phyloP scores from a whole-genome alignment of 2,329 filamentous ascomycete genomes.

The Ceratocystis papillata region DNA sequence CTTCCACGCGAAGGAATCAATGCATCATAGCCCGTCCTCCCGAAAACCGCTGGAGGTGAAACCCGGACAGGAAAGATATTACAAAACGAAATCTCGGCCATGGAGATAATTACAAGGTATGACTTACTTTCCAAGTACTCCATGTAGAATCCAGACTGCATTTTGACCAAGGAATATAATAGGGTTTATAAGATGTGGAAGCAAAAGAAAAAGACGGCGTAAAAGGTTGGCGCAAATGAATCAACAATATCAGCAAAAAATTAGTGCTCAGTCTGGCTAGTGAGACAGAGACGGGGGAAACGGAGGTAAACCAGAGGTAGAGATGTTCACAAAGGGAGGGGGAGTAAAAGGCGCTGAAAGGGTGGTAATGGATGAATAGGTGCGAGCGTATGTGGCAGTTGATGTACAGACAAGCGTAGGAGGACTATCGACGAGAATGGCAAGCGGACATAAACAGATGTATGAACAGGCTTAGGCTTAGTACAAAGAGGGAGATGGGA shows the following conservation, averaged over 20 bases:
- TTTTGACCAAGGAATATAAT: neutral
- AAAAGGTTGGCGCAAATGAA: neutral
- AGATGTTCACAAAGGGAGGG: neutral
- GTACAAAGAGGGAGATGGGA: neutral
- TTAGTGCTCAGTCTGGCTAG: neutral
- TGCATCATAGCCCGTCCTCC: neutral
- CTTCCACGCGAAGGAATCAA: too few relatives aligned
- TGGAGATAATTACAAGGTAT: conserved; percentile 22
- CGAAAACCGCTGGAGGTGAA: neutral
- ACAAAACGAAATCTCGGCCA: neutral
- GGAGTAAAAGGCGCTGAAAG: neutral
- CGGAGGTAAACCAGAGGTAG: neutral
- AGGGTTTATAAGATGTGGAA: neutral
- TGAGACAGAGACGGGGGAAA: neutral
- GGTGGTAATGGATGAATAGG: neutral
- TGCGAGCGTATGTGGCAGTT: neutral
- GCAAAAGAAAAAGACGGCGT: neutral
- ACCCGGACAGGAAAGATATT: neutral
- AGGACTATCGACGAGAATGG: neutral
- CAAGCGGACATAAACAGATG: neutral
- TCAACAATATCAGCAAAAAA: neutral
- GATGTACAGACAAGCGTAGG: neutral
- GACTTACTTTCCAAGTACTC: conserved; percentile 63
- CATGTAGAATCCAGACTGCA: conserved; percentile 49
- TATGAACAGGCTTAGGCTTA: neutral